These are phyloP conservation scores for Cryphonectria japonica DNA, from an alignment of 2,329 filamentous ascomycete species.

Conservation along the genomic window DNA sequence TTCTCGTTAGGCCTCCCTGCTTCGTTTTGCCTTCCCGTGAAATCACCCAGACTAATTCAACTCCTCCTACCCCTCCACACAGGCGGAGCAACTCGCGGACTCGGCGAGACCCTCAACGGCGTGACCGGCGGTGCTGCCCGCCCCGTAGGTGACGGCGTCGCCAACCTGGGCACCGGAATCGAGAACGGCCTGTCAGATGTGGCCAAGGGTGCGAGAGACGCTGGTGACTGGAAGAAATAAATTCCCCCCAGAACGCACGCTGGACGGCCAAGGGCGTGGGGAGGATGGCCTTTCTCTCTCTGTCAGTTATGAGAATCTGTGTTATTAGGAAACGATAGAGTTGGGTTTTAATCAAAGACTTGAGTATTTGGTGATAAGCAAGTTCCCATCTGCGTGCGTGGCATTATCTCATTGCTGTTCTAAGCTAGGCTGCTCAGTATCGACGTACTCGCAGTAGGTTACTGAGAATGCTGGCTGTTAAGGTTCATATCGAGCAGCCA, in stretches of 20 bases:
- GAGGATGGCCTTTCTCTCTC: too few species aligned
- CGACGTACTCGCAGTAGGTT: too few species aligned
- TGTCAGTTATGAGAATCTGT: not conserved
- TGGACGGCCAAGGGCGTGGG: not conserved
- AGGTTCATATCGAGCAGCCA: not conserved
- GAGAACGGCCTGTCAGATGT: constrained; percentile 54
- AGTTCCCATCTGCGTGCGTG: not conserved
- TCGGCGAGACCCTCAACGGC: constrained; percentile 59
- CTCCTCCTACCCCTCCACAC: constrained; percentile 28
- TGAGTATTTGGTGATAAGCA: not conserved
- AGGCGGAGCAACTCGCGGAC: constrained; percentile 58
- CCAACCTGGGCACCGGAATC: constrained; percentile 56
- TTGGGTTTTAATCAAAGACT: not conserved
- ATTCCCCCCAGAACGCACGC: not conserved
- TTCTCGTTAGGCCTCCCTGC: too few species aligned
- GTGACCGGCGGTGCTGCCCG: constrained; percentile 58
- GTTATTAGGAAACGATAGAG: constrained; percentile 3
- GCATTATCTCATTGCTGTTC: not conserved
- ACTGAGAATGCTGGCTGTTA: too few species aligned
- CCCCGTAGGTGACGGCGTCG: constrained; percentile 59
- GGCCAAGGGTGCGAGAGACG: constrained; percentile 59
- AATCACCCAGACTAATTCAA: not conserved
- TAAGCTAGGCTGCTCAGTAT: not conserved
- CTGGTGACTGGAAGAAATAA: constrained; percentile 58
- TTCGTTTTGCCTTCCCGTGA: not conserved